Percentiles rank a stretch among this genome's conserved stretches.
Evolutionary conservation across 2,329 filamentous ascomycete genomes (phyloP).

Genomic region (Pyrenochaeta sp.): DNA sequence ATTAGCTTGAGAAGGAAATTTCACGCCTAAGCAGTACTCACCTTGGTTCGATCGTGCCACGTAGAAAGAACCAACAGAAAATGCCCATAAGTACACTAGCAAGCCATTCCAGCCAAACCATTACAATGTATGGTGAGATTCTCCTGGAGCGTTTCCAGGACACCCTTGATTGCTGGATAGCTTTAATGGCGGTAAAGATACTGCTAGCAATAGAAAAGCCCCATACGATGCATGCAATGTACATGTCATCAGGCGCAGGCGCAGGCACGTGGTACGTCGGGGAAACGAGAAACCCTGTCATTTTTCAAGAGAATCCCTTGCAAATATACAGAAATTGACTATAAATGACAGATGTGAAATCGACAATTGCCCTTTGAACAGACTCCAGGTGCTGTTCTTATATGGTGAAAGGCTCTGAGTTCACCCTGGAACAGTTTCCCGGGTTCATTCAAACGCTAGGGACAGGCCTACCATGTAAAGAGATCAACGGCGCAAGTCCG

Average conservation of each 20-base stretch:
- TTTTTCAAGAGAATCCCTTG: too few relatives aligned
- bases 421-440: too few relatives aligned
- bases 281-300: conserved; percentile 6
- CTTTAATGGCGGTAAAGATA: conserved; percentile 4
- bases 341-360: conserved; percentile 1
- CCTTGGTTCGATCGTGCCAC: too few relatives aligned
- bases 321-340: background rate
- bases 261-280: conserved; percentile 1
- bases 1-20: too few relatives aligned
- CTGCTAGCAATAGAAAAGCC: conserved; percentile 6
- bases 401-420: too few relatives aligned
- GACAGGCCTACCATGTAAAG: background rate
- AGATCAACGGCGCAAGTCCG: background rate
- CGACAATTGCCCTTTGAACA: background rate
- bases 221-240: conserved; percentile 4
- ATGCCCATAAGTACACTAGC: too few relatives aligned
- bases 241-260: conserved; percentile 2
- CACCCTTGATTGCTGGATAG: background rate
- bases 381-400: background rate
- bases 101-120: too few relatives aligned
- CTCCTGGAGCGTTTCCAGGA: conserved; percentile 1
- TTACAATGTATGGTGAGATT: too few relatives aligned
- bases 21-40: too few relatives aligned
- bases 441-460: background rate
- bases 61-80: too few relatives aligned